A percentile compares a stretch with the other conserved stretches of the same genome.
Conservation (phyloP, 768 basidiomycete species). For the Termitomyces sp. region DNA sequence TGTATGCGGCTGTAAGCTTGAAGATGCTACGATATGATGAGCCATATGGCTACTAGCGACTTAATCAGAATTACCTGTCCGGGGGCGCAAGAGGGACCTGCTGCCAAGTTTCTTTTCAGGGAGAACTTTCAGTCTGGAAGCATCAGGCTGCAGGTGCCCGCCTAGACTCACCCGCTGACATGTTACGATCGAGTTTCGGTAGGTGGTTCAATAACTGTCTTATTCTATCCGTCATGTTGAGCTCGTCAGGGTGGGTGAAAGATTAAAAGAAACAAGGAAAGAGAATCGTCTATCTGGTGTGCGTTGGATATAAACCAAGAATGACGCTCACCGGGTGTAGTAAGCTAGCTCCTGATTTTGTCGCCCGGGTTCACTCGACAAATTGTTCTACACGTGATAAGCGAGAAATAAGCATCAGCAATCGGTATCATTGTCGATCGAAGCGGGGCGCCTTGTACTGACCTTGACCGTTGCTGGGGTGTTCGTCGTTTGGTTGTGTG, state of each 20-base stretch:
- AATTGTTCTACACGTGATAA: constrained; percentile 17
- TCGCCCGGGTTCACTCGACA: constrained; percentile 1
- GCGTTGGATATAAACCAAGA: neutral
- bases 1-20: constrained; percentile 88
- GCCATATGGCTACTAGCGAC: neutral
- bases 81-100: constrained; percentile 80
- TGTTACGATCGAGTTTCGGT: constrained; percentile 29
- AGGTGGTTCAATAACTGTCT: constrained; percentile 60
- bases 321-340: constrained; percentile 10
- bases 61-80: constrained; percentile 53
- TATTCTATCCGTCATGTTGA: constrained; percentile 53
- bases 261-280: neutral
- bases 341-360: constrained; percentile 8
- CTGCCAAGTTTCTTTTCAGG: constrained; percentile 63
- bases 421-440: neutral
- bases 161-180: constrained; percentile 51
- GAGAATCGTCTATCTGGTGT: constrained; percentile 3
- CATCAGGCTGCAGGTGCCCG: neutral
- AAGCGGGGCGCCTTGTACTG: neutral
- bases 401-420: neutral
- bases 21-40: constrained; percentile 60
- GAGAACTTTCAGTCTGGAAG: constrained; percentile 6
- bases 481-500: neutral
- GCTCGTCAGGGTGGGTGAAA: constrained; percentile 9
- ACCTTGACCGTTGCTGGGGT: neutral